A percentile compares a stretch with the other conserved stretches of the same genome.
Conservation (phyloP, 1,139 yeast genomes). For the Diutina pseudorugosa region DNA sequence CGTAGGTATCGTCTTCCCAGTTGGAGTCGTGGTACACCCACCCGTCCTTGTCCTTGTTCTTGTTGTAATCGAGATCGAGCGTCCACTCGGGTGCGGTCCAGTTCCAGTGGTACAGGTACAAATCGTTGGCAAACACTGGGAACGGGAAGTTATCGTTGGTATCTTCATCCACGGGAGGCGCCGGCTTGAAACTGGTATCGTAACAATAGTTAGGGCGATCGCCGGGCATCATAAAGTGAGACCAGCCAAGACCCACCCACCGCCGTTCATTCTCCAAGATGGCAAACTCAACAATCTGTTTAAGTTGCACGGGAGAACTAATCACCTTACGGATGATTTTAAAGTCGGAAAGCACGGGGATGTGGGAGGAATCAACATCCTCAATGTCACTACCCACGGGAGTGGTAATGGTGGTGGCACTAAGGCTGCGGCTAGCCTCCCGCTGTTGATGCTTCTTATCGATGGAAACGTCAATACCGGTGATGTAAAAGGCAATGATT, state of each 20-base stretch:
- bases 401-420: conserved; percentile 14
- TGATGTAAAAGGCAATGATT: conserved; percentile 26
- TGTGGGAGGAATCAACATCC: conserved; percentile 10
- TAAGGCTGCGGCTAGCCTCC: conserved; percentile 10
- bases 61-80: conserved; percentile 28
- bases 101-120: conserved; percentile 35
- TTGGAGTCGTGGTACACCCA: conserved; percentile 43
- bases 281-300: conserved; percentile 37
- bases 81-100: conserved; percentile 46
- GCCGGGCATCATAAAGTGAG: conserved; percentile 34
- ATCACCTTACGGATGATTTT: conserved; percentile 28
- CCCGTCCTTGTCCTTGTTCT: conserved; percentile 24
- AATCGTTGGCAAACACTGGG: conserved; percentile 33
- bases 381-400: conserved; percentile 17
- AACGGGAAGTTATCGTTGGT: conserved; percentile 22
- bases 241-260: conserved; percentile 55
- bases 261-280: conserved; percentile 47
- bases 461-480: conserved; percentile 31
- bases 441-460: conserved; percentile 10
- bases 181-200: conserved; percentile 11
- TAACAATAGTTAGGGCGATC: conserved; percentile 40
- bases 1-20: conserved; percentile 31
- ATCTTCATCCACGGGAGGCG: background rate
- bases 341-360: conserved; percentile 23
- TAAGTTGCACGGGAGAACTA: conserved; percentile 29